Evolutionary conservation across 2,329 filamentous ascomycete genomes (phyloP), one percentile per base, ranked within the genome.

Genomic region (Didymella arachidicola): DNA sequence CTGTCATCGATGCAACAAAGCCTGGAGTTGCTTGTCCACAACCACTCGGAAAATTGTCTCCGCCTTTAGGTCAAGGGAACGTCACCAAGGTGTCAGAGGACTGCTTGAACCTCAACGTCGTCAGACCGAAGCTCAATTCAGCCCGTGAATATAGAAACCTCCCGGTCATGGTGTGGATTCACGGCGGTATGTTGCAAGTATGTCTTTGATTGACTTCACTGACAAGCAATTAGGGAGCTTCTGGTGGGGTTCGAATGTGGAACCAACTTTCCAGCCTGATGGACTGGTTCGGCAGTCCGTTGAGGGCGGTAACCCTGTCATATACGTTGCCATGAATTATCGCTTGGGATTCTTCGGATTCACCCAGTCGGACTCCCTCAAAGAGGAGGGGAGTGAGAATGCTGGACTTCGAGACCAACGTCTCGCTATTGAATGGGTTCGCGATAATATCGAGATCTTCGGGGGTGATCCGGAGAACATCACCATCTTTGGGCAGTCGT

Each of bases 111-210:
- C 66, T 89, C 45, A 89, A 88, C 62, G 80, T 89, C 1, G 77
- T 87, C 30, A 80, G 86, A 2, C 84, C 85, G 0, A 42, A 32
- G 12, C 36, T 55, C 8, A 74, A 79, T 1, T 78, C 79, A 7
- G 41, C 44, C 7, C 72, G 74, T 48, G 72, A 14, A 11, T 27
- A 46, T 36, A 79, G 32, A 65, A 76, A 16, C 11, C 77, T 88
- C 10, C 86, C 86, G 0, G 83, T 87, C 2, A 79, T 80, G 39
- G 79, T 87, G 2, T 89, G 86, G 85, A 84, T 89, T 19, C 84
- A 87, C 64, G 80, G 80, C 34, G 72, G 72, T 34, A 60, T 83
- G 2, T 7, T 7, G 2, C 1, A 7, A 36, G 29, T 12, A 7
- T n/a, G 7, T 7, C 1, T 26, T 6, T 7, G 1, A 29, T 43